phyloP scores from a whole-genome alignment of 1,284 basidiomycete species.

The Cutaneotrichosporon cutaneum region DNA sequence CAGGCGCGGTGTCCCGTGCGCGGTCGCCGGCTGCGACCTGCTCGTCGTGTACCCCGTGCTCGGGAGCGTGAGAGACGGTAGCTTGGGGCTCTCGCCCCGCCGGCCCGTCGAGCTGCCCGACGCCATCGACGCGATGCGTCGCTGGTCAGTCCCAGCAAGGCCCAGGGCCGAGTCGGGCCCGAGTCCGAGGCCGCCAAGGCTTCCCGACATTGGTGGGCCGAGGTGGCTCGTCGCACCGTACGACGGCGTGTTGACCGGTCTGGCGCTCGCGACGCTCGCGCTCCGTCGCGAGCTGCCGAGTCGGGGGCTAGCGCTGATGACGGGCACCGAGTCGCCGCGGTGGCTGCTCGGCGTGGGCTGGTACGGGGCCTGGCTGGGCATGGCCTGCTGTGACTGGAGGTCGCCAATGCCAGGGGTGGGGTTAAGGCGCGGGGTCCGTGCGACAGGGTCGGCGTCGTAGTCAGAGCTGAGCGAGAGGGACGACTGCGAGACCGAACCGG shows the following conservation, averaged over 20 bases:
- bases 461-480: slow-evolving; percentile 19
- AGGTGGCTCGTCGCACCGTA: slow-evolving; percentile 11
- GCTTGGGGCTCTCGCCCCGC: slow-evolving; percentile 1
- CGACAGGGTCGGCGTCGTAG: slow-evolving; percentile 6
- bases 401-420: slow-evolving; percentile 9
- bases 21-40: slow-evolving; percentile 9
- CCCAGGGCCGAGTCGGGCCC: slow-evolving; percentile 9
- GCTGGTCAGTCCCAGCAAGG: slow-evolving; percentile 11
- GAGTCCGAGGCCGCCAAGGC: slow-evolving; percentile 5
- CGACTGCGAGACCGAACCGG: slow-evolving; percentile 20
- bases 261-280: slow-evolving; percentile 14
- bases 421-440: slow-evolving; percentile 14
- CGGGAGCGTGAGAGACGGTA: slow-evolving; percentile 5
- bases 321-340: slow-evolving; percentile 1
- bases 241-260: background rate
- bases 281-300: slow-evolving; percentile 15
- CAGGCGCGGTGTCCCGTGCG: slow-evolving; percentile 9
- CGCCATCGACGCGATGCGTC: slow-evolving; percentile 15
- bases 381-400: slow-evolving; percentile 16
- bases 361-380: slow-evolving; percentile 11
- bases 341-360: slow-evolving; percentile 10
- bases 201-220: slow-evolving; percentile 2
- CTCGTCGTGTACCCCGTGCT: background rate
- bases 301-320: slow-evolving; percentile 9
- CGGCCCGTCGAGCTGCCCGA: slow-evolving; percentile 3